Conservation (phyloP, 1,284 basidiomycete genomes). For the Sporisorium exsertum region DNA sequence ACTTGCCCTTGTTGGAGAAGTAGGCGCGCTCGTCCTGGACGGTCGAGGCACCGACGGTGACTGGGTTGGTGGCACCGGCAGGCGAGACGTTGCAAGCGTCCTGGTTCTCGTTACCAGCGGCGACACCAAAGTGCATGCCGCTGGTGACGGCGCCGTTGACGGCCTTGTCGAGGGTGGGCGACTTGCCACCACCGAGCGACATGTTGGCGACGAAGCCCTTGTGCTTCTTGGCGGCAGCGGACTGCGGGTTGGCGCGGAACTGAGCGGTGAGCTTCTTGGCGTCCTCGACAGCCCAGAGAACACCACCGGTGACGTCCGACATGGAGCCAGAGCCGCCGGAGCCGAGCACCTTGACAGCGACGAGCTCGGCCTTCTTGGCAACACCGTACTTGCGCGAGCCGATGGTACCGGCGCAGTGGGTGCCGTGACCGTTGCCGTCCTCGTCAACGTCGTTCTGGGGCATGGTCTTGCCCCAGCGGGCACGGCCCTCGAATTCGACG, state of each 20-base stretch:
- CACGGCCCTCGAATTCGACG: slow-evolving; percentile 87
- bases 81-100: slow-evolving; percentile 86
- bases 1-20: slow-evolving; percentile 76
- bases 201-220: slow-evolving; percentile 98
- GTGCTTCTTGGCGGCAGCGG: slow-evolving; percentile 78
- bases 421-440: slow-evolving; percentile 77
- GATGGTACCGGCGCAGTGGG: slow-evolving; percentile 77
- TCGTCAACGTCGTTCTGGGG: slow-evolving; percentile 78
- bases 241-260: slow-evolving; percentile 75
- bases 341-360: slow-evolving; percentile 97
- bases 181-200: slow-evolving; percentile 96
- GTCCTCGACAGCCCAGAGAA: slow-evolving; percentile 79
- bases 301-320: slow-evolving; percentile 84
- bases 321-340: slow-evolving; percentile 92
- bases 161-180: slow-evolving; percentile 83
- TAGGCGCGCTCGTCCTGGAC: slow-evolving; percentile 82
- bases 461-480: slow-evolving; percentile 71
- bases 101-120: slow-evolving; percentile 80
- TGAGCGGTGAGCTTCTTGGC: slow-evolving; percentile 76
- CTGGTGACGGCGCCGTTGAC: slow-evolving; percentile 85
- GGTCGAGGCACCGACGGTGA: slow-evolving; percentile 78
- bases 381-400: slow-evolving; percentile 87
- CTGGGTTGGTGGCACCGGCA: slow-evolving; percentile 75
- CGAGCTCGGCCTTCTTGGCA: slow-evolving; percentile 89
- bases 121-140: slow-evolving; percentile 85